Conservation (phyloP, 129 eudicot species). For the Apium graveolens region DNA sequence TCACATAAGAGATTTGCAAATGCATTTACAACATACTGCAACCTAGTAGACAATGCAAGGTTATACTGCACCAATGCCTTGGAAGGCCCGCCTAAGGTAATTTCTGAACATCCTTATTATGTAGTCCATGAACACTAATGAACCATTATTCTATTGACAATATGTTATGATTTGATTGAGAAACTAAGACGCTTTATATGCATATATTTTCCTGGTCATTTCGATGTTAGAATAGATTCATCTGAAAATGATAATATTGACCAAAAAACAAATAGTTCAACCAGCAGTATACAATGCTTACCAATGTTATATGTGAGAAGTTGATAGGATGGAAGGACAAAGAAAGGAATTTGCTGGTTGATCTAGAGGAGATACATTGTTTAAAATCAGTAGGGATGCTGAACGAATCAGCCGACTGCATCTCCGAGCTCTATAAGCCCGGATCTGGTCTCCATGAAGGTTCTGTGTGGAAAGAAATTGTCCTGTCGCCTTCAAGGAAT, state of each 20-base stretch:
- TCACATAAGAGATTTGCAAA: conserved; percentile 96
- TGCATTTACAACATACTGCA: conserved; percentile 77
- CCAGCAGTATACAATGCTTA: not conserved
- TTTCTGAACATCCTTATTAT: not conserved
- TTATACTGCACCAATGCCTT: conserved; percentile 79
- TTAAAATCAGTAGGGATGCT: conserved; percentile 49
- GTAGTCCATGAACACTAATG: not conserved
- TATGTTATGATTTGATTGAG: not conserved
- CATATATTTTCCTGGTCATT: not conserved
- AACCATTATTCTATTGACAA: not conserved
- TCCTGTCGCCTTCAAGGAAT: conserved; percentile 80
- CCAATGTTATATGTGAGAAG: conserved; percentile 24
- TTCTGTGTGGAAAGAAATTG: conserved; percentile 87
- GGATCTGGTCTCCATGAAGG: conserved; percentile 53
- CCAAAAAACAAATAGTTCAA: too few species aligned
- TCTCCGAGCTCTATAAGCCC: conserved; percentile 62
- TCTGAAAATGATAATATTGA: not conserved
- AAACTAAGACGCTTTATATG: not conserved
- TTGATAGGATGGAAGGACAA: conserved; percentile 96
- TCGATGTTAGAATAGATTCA: not conserved
- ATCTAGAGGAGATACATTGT: conserved; percentile 74
- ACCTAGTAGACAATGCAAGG: conserved; percentile 80
- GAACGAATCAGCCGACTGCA: conserved; percentile 63
- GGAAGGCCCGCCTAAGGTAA: conserved; percentile 98
- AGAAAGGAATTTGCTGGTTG: conserved; percentile 83